A percentile compares a stretch with the other conserved stretches of the same genome.
Conservation (phyloP, 2,329 filamentous ascomycete species). For the Colletotrichum cordylinicola region DNA sequence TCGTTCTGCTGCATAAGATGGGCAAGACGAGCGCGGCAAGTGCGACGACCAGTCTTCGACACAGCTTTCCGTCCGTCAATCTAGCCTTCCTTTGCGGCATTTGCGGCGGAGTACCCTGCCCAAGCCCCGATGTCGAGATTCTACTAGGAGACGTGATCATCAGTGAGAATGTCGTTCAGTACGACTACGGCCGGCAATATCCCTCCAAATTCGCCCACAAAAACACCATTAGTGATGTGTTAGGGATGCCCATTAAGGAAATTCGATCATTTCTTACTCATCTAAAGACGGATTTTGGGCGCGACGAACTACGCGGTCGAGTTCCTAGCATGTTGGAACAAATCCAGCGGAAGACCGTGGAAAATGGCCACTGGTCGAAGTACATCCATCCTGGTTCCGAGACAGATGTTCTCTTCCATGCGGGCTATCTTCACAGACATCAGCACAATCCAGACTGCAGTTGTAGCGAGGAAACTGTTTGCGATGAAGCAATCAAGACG, state of each 20-base stretch:
- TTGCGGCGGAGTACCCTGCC: conserved; percentile 41
- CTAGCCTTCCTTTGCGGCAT: conserved; percentile 43
- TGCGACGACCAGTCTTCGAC: conserved; percentile 30
- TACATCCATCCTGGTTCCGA: conserved; percentile 31
- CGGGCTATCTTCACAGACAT: conserved; percentile 38
- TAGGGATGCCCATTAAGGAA: conserved; percentile 30
- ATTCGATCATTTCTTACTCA: conserved; percentile 29
- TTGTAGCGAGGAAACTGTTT: not conserved
- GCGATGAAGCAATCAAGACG: conserved; percentile 3
- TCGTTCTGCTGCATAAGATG: conserved; percentile 31
- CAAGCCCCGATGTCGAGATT: not conserved
- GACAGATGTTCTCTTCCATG: conserved; percentile 34
- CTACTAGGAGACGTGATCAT: conserved; percentile 39
- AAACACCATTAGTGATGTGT: conserved; percentile 28
- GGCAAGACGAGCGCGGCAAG: conserved; percentile 32
- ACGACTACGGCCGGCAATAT: conserved; percentile 32
- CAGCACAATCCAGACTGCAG: not conserved
- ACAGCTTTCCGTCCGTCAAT: conserved; percentile 37
- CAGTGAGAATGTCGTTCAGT: conserved; percentile 32
- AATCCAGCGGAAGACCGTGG: not conserved
- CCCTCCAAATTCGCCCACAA: conserved; percentile 29
- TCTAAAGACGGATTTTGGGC: conserved; percentile 12
- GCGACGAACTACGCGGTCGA: conserved; percentile 8
- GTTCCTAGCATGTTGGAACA: accelerated
- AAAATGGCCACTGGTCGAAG: not conserved